Percentiles rank a stretch among this genome's conserved stretches.
Conservation (phyloP, 441 rosid genomes). For the Mallotus repandus region DNA sequence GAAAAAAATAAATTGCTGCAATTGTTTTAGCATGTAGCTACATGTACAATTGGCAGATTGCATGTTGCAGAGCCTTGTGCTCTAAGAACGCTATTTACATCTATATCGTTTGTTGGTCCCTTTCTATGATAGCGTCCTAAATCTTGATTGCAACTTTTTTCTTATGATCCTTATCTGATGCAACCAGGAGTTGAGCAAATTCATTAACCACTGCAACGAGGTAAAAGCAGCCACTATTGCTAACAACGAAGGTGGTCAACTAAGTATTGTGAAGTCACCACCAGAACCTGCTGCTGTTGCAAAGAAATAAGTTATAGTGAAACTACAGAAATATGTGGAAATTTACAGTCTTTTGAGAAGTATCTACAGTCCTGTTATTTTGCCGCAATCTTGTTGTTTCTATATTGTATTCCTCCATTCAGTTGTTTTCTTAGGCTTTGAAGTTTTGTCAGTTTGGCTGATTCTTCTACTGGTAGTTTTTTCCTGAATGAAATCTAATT, state of each 20-base stretch:
- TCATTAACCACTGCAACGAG: conserved; percentile 87
- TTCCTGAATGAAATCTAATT: not conserved
- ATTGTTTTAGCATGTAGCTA: no score
- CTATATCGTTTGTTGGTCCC: not conserved
- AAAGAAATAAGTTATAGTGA: conserved; percentile 27
- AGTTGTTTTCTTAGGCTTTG: not conserved
- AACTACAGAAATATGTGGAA: not conserved
- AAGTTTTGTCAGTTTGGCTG: conserved; percentile 6
- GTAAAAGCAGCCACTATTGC: conserved; percentile 77
- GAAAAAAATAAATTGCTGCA: not conserved
- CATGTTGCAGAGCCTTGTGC: no score
- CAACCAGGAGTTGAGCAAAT: conserved; percentile 73
- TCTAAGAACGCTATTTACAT: no score
- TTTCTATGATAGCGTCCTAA: not conserved
- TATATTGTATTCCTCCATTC: not conserved
- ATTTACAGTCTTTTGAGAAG: not conserved
- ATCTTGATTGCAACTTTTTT: not conserved
- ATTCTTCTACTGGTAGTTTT: not conserved
- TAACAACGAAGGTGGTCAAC: conserved; percentile 78
- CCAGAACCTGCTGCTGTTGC: conserved; percentile 30
- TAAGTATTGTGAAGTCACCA: conserved; percentile 55
- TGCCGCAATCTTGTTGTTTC: not conserved
- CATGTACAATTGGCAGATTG: no score
- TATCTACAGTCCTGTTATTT: not conserved
- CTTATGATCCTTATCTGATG: conserved; percentile 8